Evolutionary conservation across 805 yeast species (phyloP).

Genomic region (Sugiyamaella smithiae): DNA sequence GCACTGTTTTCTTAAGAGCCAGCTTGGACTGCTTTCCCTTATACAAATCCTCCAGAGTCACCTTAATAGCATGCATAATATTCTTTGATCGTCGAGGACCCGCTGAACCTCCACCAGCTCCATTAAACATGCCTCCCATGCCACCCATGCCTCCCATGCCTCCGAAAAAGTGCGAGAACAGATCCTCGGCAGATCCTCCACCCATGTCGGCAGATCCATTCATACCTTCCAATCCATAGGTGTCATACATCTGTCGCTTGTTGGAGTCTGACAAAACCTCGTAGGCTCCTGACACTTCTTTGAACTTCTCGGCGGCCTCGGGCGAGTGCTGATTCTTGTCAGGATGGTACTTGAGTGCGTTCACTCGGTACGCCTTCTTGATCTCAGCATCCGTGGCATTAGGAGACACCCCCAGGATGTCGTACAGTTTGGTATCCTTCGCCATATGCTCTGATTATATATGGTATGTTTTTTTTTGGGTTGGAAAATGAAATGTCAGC

Average conservation of each 20-base stretch:
- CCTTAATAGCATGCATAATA: conserved; percentile 81
- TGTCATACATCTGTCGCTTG: conserved; percentile 86
- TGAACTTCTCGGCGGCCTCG: conserved; percentile 95
- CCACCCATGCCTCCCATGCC: conserved; percentile 40
- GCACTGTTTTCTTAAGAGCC: conserved; percentile 86
- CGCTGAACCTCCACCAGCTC: conserved; percentile 59
- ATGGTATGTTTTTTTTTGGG: not conserved
- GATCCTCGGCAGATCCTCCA: conserved; percentile 63
- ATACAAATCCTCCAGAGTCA: conserved; percentile 88
- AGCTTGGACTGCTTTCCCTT: conserved; percentile 92
- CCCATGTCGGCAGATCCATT: conserved; percentile 63
- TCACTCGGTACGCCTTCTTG: conserved; percentile 74
- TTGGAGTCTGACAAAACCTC: conserved; percentile 85
- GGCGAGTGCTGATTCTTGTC: conserved; percentile 65
- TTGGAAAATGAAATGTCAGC: not conserved
- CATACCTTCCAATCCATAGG: conserved; percentile 90
- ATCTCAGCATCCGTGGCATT: conserved; percentile 57
- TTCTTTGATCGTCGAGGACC: conserved; percentile 91
- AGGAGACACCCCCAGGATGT: conserved; percentile 52
- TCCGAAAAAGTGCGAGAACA: conserved; percentile 82
- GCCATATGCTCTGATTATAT: conserved; percentile 50
- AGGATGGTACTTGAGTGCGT: conserved; percentile 78
- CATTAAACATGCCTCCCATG: conserved; percentile 37
- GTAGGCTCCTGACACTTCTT: conserved; percentile 84
- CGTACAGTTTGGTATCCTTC: conserved; percentile 65